These are phyloP conservation scores for Albifimbria verrucaria DNA, from an alignment of 2,329 filamentous ascomycete species.

Conservation along the genomic window DNA sequence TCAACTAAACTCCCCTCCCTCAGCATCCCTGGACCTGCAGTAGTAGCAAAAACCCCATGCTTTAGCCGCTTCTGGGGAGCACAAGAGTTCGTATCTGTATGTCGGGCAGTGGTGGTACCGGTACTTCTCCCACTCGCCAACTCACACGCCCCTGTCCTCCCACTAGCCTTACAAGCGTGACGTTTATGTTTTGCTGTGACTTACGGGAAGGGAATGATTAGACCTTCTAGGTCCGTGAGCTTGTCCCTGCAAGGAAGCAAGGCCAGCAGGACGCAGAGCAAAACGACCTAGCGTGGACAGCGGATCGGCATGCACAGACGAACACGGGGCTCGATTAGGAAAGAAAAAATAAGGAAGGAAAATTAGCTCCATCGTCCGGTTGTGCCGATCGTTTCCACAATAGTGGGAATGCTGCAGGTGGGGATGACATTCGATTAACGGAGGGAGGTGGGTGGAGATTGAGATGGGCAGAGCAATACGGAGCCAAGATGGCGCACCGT, in stretches of 20 bases:
- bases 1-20: background rate
- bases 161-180: background rate
- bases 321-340: background rate
- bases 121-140: background rate
- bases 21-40: constrained; percentile 17
- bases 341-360: background rate
- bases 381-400: background rate
- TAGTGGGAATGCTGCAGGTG: no score
- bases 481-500: background rate
- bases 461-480: no score
- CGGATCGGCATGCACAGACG: background rate
- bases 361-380: background rate
- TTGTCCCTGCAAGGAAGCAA: background rate
- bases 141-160: background rate
- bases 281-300: background rate
- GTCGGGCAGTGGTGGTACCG: background rate
- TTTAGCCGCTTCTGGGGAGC: background rate
- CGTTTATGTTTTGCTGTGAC: background rate
- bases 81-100: constrained; percentile 1
- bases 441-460: background rate
- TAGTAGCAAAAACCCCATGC: constrained; percentile 3
- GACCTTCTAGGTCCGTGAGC: background rate
- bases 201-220: background rate
- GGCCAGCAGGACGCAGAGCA: no score
- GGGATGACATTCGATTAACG: no score